These are phyloP conservation scores for Elongisporangium prolatum DNA, from an alignment of 352 stramenopile species.

Conservation along the genomic window DNA sequence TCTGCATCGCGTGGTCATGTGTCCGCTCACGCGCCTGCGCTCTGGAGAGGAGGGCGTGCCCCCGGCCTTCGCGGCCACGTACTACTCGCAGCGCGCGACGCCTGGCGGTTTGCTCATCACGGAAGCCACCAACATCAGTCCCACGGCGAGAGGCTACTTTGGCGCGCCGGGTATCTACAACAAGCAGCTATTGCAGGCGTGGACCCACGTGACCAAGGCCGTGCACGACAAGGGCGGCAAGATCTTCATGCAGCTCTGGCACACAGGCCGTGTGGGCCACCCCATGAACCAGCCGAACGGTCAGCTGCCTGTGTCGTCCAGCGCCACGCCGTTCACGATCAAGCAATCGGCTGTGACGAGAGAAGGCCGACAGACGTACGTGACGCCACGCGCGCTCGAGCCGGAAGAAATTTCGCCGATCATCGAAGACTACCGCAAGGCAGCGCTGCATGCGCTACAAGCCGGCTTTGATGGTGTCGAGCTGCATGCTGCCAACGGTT, in stretches of 20 bases:
- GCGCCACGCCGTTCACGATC: conserved; percentile 19
- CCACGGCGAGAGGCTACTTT: conserved; percentile 14
- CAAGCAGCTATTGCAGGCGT: conserved; percentile 34
- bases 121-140: conserved; percentile 36
- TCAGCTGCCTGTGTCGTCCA: conserved; percentile 39
- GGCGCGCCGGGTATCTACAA: conserved; percentile 38
- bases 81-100: conserved; percentile 37
- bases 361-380: conserved; percentile 27
- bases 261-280: conserved; percentile 68
- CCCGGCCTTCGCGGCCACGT: conserved; percentile 18
- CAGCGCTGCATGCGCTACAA: conserved; percentile 24
- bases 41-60: conserved; percentile 16
- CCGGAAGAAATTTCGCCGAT: conserved; percentile 61
- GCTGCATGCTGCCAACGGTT: conserved; percentile 25
- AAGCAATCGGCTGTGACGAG: conserved; percentile 27
- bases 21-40: conserved; percentile 30
- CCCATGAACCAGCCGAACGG: conserved; percentile 43
- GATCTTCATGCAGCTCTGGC: conserved; percentile 86
- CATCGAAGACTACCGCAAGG: conserved; percentile 21
- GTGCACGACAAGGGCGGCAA: conserved; percentile 74
- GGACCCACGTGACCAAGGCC: conserved; percentile 46
- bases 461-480: conserved; percentile 24
- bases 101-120: conserved; percentile 36
- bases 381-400: conserved; percentile 59
- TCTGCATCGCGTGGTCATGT: conserved; percentile 38